Evolutionary conservation across 495 filamentous ascomycete genomes (phyloP).

Genomic region (Endocarpon pusillum): DNA sequence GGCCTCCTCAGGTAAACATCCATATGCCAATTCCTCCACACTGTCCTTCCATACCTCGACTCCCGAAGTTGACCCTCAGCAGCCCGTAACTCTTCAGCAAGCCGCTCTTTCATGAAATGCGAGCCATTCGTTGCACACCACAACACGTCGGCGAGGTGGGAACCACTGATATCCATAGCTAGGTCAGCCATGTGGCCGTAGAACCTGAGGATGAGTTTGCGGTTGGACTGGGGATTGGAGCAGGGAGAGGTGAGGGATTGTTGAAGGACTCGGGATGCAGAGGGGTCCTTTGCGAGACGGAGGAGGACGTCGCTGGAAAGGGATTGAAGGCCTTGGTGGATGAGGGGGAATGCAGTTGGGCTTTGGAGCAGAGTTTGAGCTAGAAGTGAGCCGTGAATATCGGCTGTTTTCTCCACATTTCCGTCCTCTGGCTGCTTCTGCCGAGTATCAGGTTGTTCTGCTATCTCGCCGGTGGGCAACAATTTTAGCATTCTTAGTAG

Average conservation of each 20-base stretch:
- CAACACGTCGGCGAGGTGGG: slow-evolving; percentile 62
- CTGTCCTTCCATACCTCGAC: slow-evolving; percentile 56
- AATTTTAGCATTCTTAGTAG: slow-evolving; percentile 41
- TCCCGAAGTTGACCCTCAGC: slow-evolving; percentile 52
- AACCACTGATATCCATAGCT: slow-evolving; percentile 52
- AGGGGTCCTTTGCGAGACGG: slow-evolving; percentile 25
- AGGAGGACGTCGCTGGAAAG: slow-evolving; percentile 24
- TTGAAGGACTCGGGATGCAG: slow-evolving; percentile 51
- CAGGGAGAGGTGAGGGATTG: slow-evolving; percentile 41
- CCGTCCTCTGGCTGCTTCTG: slow-evolving; percentile 9
- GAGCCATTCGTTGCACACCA: slow-evolving; percentile 49
- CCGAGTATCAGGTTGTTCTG: slow-evolving; percentile 20
- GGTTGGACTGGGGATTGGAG: slow-evolving; percentile 40
- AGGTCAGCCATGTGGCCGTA: slow-evolving; percentile 42
- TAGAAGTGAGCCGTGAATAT: slow-evolving; percentile 45
- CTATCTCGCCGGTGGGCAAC: slow-evolving; percentile 13
- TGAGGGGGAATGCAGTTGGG: slow-evolving; percentile 36
- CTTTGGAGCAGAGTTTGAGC: slow-evolving; percentile 46
- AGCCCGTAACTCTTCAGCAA: slow-evolving; percentile 44
- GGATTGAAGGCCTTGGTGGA: slow-evolving; percentile 37
- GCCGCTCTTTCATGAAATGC: slow-evolving; percentile 47
- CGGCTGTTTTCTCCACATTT: slow-evolving; percentile 24
- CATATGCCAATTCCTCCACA: slow-evolving; percentile 87
- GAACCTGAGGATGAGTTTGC: slow-evolving; percentile 44
- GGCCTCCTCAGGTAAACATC: slow-evolving; percentile 61